These are phyloP conservation scores for Amaranthus hypochondriacus DNA, from an alignment of 148 eudicot species.

Conservation along the genomic window DNA sequence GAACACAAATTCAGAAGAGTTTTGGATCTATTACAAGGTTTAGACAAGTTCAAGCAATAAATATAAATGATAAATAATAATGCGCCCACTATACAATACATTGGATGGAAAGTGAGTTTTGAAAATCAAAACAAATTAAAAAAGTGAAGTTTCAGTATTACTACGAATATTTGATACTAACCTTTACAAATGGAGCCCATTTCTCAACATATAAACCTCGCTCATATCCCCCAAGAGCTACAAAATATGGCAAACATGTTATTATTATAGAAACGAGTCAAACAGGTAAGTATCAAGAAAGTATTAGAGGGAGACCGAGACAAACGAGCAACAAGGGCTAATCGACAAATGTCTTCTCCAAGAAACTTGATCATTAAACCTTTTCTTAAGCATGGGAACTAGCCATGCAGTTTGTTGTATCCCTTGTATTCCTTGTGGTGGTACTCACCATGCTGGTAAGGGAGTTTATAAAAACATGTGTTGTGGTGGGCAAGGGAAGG, in stretches of 20 bases:
- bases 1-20: neutral
- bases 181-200: conserved; percentile 99
- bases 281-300: neutral
- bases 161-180: conserved; percentile 27
- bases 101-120: neutral
- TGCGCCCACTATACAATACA: neutral
- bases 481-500: too few relatives aligned
- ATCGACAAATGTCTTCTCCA: too few relatives aligned
- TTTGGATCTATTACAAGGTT: neutral
- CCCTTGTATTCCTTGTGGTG: too few relatives aligned
- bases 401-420: too few relatives aligned
- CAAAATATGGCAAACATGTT: conserved; percentile 12
- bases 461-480: too few relatives aligned
- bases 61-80: neutral
- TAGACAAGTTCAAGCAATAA: neutral
- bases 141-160: neutral
- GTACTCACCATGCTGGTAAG: too few relatives aligned
- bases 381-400: too few relatives aligned
- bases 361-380: too few relatives aligned
- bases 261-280: neutral
- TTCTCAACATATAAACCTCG: conserved; percentile 84
- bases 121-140: neutral
- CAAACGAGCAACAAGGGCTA: too few relatives aligned
- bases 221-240: conserved; percentile 92
- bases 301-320: neutral